Percentiles rank a stretch among this genome's conserved stretches.
Evolutionary conservation across 371 early-diverging fungal genomes (phyloP).

Genomic region (Apophysomyces variabilis): DNA sequence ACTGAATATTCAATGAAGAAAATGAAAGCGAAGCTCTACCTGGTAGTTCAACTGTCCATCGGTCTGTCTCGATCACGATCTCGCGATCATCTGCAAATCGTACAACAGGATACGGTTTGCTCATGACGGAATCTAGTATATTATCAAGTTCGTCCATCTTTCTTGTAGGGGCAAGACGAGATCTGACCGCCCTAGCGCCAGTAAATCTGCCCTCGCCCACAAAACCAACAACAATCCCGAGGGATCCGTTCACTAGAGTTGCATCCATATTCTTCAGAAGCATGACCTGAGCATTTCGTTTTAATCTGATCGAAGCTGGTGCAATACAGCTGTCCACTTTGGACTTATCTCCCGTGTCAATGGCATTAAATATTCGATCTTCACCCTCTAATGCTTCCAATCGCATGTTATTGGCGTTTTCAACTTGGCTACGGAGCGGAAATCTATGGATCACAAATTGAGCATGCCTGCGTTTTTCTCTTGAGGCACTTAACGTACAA

Average conservation of each 20-base stretch:
- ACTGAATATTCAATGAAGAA: no score
- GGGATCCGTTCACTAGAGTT: constrained; percentile 84
- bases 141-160: not conserved
- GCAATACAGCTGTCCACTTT: constrained; percentile 58
- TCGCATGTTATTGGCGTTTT: constrained; percentile 63
- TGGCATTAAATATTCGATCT: constrained; percentile 34
- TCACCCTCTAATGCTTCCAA: constrained; percentile 58
- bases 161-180: not conserved
- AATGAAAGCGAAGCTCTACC: constrained; percentile 21
- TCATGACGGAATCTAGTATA: not conserved
- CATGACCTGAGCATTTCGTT: constrained; percentile 87
- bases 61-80: constrained; percentile 56
- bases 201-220: constrained; percentile 34
- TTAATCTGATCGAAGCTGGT: constrained; percentile 64
- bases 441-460: constrained; percentile 29
- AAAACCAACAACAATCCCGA: constrained; percentile 76
- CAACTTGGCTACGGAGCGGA: constrained; percentile 74
- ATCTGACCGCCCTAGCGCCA: constrained; percentile 1
- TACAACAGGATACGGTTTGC: constrained; percentile 55
- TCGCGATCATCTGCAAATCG: constrained; percentile 53
- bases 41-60: constrained; percentile 65
- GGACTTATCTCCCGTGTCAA: constrained; percentile 39
- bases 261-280: constrained; percentile 75
- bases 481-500: constrained; percentile 54
- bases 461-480: not conserved